Evolutionary conservation across 2,329 filamentous ascomycete species (phyloP), one percentile per base, ranked within the genome.

Genomic region (Penicillium sp.): DNA sequence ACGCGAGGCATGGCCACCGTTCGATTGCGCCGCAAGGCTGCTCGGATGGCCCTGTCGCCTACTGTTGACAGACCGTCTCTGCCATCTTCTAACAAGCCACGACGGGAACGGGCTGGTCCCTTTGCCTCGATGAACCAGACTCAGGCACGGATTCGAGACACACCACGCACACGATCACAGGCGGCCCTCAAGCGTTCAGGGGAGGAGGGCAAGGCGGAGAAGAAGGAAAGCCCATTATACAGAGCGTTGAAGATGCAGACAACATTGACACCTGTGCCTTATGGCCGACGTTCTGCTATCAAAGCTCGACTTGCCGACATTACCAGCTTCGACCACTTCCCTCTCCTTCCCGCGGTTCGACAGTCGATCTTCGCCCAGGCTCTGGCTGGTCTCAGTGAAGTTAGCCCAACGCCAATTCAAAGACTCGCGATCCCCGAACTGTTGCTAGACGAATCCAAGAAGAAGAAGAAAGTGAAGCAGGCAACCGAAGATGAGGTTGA

Each of bases 191-290:
- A 75, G 61, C 71, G 75, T 57, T 68, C 77, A 50, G 67, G 68
- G 28, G 67, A 72, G 33, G 70, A 67, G 26, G 59, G 71, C 49
- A 67, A 72, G 58, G 59, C 68, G 55, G 67, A 76, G 63, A 75
- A 77, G 64, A 73, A 79, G 70, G 77, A 79, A 59, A 73, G 77
- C 56, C 77, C 78, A 46, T 75, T 82, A 8, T 88, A 84, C 74
- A 92, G 95, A 71, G 92, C 93, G 5, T 80, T 97, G 73, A 96
- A 95, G 77, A 97, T 97, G 93, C 93, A 97, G 71, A 85, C 86
- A 49, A 82, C 89, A 2, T 78, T 97, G 60, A 79, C 89, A 2
- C 84, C 87, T 3, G 80, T 97, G 5, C 84, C 90, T 0, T 97
- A 97, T 69, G 84, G 84, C 36, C 83, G 85, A 63, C 81, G 85